A percentile compares a stretch with the other conserved stretches of the same genome.
phyloP scores from a whole-genome alignment of 805 yeast genomes.

The Suhomyces emberorum region DNA sequence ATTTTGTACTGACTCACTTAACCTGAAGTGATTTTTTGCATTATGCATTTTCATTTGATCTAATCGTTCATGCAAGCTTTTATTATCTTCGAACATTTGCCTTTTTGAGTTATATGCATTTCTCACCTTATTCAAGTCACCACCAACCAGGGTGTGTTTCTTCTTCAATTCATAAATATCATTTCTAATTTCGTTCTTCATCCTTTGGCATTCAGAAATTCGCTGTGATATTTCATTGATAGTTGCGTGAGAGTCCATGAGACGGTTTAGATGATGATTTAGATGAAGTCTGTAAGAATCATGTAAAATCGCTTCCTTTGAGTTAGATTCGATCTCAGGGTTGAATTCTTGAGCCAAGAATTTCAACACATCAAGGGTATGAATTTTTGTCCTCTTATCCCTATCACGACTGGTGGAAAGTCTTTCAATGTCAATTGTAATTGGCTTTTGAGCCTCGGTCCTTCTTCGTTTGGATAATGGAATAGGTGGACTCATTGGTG shows the following conservation, averaged over 20 bases:
- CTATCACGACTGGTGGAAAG: slow-evolving; percentile 18
- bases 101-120: slow-evolving; percentile 14
- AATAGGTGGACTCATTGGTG: slow-evolving; percentile 7
- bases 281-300: slow-evolving; percentile 31
- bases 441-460: slow-evolving; percentile 26
- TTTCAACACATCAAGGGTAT: slow-evolving; percentile 36
- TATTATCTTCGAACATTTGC: slow-evolving; percentile 15
- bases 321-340: slow-evolving; percentile 12
- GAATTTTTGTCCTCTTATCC: slow-evolving; percentile 25
- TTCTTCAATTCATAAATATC: slow-evolving; percentile 28
- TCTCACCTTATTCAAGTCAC: slow-evolving; percentile 28
- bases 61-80: slow-evolving; percentile 10
- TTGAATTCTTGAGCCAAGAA: slow-evolving; percentile 28
- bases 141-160: slow-evolving; percentile 30
- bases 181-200: slow-evolving; percentile 29
- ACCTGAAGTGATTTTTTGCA: slow-evolving; percentile 2
- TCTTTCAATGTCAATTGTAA: slow-evolving; percentile 28
- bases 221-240: slow-evolving; percentile 29
- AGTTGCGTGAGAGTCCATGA: slow-evolving; percentile 34
- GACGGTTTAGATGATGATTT: slow-evolving; percentile 24
- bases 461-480: slow-evolving; percentile 14
- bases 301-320: slow-evolving; percentile 22
- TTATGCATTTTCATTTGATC: slow-evolving; percentile 3
- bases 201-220: slow-evolving; percentile 27
- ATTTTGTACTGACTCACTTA: slow-evolving; percentile 7